Conservation (phyloP, 805 yeast species). For the Monosporozyma aquatica region DNA sequence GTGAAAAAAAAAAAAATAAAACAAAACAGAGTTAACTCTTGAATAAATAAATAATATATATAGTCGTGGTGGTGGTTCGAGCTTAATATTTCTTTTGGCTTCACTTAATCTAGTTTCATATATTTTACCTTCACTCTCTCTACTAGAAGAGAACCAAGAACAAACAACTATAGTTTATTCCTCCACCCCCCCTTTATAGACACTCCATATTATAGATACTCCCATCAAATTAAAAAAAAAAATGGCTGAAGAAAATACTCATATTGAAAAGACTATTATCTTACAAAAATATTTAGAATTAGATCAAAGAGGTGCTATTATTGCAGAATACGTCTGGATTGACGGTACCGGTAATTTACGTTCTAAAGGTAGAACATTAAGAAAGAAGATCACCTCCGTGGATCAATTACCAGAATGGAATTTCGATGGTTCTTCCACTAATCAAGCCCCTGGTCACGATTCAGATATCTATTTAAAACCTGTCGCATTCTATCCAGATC, state of each 20-base stretch:
- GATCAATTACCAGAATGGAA: constrained; percentile 98
- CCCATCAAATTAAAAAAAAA: too few relatives aligned
- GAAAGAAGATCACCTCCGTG: constrained; percentile 54
- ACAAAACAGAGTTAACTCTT: too few relatives aligned
- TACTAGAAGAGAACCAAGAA: not conserved
- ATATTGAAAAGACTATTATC: constrained; percentile 57
- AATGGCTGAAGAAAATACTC: constrained; percentile 9
- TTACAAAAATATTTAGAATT: constrained; percentile 75
- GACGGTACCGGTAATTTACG: constrained; percentile 87
- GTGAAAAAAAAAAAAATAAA: too few relatives aligned
- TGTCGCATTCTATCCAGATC: constrained; percentile 90
- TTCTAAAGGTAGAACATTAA: constrained; percentile 87
- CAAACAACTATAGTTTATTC: not conserved
- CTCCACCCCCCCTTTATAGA: not conserved
- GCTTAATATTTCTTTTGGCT: too few relatives aligned
- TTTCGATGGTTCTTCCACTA: constrained; percentile 97
- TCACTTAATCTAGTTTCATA: too few relatives aligned
- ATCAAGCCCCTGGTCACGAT: constrained; percentile 97
- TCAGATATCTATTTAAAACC: constrained; percentile 94
- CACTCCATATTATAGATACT: too few relatives aligned
- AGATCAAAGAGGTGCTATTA: constrained; percentile 74
- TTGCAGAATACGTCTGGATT: constrained; percentile 98
- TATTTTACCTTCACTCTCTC: not conserved
- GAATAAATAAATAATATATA: too few relatives aligned
- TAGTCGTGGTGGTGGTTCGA: too few relatives aligned